A percentile compares a stretch with the other conserved stretches of the same genome.
Evolutionary conservation across 2,329 filamentous ascomycete species (phyloP).

Genomic region (Rosellinia necatrix): DNA sequence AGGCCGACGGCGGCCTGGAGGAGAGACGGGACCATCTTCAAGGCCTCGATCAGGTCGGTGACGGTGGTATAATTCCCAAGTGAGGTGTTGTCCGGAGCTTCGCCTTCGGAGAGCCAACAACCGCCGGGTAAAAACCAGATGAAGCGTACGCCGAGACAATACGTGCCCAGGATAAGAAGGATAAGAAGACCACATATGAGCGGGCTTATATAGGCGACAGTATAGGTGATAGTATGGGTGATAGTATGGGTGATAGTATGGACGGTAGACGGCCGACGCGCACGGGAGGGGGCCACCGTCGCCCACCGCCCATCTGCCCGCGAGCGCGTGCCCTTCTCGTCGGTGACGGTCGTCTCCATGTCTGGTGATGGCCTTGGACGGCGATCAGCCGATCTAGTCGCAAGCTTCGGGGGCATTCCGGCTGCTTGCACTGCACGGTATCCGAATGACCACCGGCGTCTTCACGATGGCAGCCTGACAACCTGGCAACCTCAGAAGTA

Average conservation of each 20-base stretch:
- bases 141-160: background rate
- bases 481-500: background rate
- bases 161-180: background rate
- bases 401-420: slow-evolving; percentile 18
- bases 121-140: slow-evolving; percentile 7
- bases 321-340: slow-evolving; percentile 19
- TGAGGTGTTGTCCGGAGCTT: background rate
- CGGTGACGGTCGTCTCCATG: background rate
- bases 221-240: no score
- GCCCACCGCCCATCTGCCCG: background rate
- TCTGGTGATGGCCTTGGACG: slow-evolving; percentile 10
- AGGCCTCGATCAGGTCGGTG: background rate
- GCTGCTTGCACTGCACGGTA: slow-evolving; percentile 5
- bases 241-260: no score
- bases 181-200: slow-evolving; percentile 2
- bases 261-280: background rate
- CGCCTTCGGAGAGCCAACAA: background rate
- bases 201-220: slow-evolving; percentile 17
- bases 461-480: slow-evolving; percentile 7
- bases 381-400: slow-evolving; percentile 11
- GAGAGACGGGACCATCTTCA: slow-evolving; percentile 8
- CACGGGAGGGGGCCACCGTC: background rate
- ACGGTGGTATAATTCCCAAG: background rate
- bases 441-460: slow-evolving; percentile 13
- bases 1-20: background rate